These are phyloP conservation scores for Chenopodium quinoa DNA, from an alignment of 148 eudicot species.

Conservation along the genomic window DNA sequence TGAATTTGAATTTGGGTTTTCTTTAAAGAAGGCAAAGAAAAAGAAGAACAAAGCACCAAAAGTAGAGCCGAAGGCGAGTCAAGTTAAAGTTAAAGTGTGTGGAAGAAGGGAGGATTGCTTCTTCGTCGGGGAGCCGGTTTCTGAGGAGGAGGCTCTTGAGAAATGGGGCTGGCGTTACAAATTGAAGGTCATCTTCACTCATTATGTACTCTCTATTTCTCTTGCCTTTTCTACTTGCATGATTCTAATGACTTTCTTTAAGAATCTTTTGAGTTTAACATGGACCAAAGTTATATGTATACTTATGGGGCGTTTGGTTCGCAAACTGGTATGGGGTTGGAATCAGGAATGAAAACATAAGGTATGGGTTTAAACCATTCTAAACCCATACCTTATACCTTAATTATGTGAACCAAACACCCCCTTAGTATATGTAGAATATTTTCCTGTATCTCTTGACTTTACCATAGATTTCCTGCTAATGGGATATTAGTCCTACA, in stretches of 20 bases:
- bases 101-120: constrained; percentile 13
- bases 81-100: constrained; percentile 18
- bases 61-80: background rate
- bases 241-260: background rate
- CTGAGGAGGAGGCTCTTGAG: constrained; percentile 64
- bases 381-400: too few relatives aligned
- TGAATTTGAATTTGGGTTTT: constrained; percentile 24
- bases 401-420: too few relatives aligned
- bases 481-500: too few relatives aligned
- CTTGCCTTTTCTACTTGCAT: background rate
- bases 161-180: constrained; percentile 85
- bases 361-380: too few relatives aligned
- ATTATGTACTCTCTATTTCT: background rate
- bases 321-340: too few relatives aligned
- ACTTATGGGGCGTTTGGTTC: too few relatives aligned
- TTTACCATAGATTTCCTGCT: too few relatives aligned
- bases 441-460: too few relatives aligned
- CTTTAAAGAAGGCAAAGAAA: constrained; percentile 23
- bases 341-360: too few relatives aligned
- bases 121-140: constrained; percentile 70
- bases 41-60: constrained; percentile 23
- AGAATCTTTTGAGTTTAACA: background rate
- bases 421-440: too few relatives aligned
- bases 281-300: background rate
- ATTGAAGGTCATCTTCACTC: constrained; percentile 56